phyloP scores from a whole-genome alignment of 768 basidiomycete species.

The Cystobasidium tubakii region DNA sequence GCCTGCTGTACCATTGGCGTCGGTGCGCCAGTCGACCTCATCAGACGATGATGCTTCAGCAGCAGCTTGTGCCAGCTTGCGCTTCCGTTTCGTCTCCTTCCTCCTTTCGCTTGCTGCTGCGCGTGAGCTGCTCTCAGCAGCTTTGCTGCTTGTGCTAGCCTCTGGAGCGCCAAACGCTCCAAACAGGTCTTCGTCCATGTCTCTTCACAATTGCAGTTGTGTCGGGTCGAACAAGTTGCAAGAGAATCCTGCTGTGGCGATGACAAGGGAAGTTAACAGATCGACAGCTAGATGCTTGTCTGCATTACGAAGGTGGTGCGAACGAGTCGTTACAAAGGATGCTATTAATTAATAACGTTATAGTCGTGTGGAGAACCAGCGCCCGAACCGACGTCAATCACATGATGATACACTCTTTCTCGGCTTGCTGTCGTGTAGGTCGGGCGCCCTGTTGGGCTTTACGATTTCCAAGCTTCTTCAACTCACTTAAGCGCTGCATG shows the following conservation, averaged over 20 bases:
- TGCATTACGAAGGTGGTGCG: background rate
- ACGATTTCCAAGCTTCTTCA: constrained; percentile 63
- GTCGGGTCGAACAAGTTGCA: background rate
- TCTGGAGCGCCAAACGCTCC: constrained; percentile 7
- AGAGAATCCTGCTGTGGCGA: constrained; percentile 4
- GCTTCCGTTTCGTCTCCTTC: constrained; percentile 23
- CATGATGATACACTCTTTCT: constrained; percentile 75
- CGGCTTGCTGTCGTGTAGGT: constrained; percentile 86
- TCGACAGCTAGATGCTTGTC: background rate
- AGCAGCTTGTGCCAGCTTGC: background rate
- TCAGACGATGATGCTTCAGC: background rate
- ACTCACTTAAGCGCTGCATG: constrained; percentile 89
- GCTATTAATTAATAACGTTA: background rate
- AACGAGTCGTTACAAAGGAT: background rate
- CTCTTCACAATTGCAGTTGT: background rate
- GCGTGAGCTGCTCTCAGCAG: background rate
- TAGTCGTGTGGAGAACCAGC: background rate
- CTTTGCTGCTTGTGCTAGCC: constrained; percentile 20
- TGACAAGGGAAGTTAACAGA: background rate
- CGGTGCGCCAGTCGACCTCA: background rate
- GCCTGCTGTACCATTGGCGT: background rate
- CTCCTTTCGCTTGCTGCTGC: background rate
- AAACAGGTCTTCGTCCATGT: constrained; percentile 34
- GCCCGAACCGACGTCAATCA: background rate
- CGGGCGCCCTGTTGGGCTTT: constrained; percentile 64